Percentiles rank a stretch among this genome's conserved stretches.
Conservation (phyloP, 495 filamentous ascomycete genomes). For the Daldinia decipiens region DNA sequence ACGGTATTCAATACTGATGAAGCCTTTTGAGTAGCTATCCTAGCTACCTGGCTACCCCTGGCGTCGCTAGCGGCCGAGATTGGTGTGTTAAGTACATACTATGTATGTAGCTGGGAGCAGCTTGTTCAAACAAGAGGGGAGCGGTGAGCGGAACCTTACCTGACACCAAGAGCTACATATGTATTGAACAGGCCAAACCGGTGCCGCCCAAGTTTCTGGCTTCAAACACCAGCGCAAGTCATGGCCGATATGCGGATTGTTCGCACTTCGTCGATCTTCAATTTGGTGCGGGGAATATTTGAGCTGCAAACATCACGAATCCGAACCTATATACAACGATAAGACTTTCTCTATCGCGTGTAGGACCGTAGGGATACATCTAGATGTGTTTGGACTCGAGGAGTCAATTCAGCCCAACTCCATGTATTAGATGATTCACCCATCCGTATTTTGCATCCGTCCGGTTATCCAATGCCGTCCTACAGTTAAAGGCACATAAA, state of each 20-base stretch:
- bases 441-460: conserved; percentile 29
- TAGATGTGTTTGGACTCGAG: conserved; percentile 18
- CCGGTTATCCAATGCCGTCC: conserved; percentile 41
- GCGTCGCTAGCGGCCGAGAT: conserved; percentile 30
- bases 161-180: conserved; percentile 28
- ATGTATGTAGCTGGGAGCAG: conserved; percentile 31
- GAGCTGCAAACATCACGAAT: conserved; percentile 38
- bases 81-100: conserved; percentile 9
- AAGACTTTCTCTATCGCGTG: conserved; percentile 11
- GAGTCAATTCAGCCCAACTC: conserved; percentile 28
- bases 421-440: conserved; percentile 38
- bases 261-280: conserved; percentile 11
- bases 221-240: conserved; percentile 28
- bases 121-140: conserved; percentile 32
- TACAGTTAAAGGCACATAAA: conserved; percentile 26
- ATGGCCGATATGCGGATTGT: conserved; percentile 29
- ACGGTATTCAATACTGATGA: conserved; percentile 29
- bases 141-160: conserved; percentile 43
- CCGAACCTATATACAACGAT: conserved; percentile 17
- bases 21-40: conserved; percentile 18
- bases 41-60: conserved; percentile 37
- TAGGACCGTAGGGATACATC: conserved; percentile 20
- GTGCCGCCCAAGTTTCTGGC: conserved; percentile 17
- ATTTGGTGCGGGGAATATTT: conserved; percentile 40
- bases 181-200: conserved; percentile 35